These are phyloP conservation scores for Theileria luwenshuni DNA, from an alignment of 169 alveolate genomes.

Conservation along the genomic window DNA sequence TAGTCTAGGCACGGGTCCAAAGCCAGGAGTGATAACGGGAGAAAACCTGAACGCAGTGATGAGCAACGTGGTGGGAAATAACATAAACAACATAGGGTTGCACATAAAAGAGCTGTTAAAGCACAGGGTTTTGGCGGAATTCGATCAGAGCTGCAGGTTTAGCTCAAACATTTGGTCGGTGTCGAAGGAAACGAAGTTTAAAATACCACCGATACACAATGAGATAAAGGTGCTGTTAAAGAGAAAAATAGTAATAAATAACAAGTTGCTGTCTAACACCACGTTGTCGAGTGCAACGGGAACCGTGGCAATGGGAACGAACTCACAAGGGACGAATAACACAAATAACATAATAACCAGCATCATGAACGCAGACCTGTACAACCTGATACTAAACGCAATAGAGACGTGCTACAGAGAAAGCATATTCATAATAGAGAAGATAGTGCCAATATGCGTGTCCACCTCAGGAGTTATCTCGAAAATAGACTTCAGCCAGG, in stretches of 20 bases:
- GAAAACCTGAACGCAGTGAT: slow-evolving; percentile 13
- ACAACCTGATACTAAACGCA: slow-evolving; percentile 44
- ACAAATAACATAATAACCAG: neutral
- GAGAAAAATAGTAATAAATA: slow-evolving; percentile 54
- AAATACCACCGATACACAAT: slow-evolving; percentile 54
- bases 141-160: slow-evolving; percentile 55
- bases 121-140: slow-evolving; percentile 38
- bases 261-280: slow-evolving; percentile 30
- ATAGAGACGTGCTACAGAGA: slow-evolving; percentile 61
- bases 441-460: slow-evolving; percentile 47
- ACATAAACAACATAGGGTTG: neutral
- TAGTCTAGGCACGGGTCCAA: neutral
- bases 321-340: neutral
- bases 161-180: slow-evolving; percentile 53
- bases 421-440: slow-evolving; percentile 41
- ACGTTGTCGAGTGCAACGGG: slow-evolving; percentile 3
- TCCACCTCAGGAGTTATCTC: slow-evolving; percentile 33
- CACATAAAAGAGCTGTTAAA: slow-evolving; percentile 9
- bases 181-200: slow-evolving; percentile 23
- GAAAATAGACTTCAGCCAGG: slow-evolving; percentile 50
- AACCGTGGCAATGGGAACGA: neutral
- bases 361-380: slow-evolving; percentile 13
- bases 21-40: slow-evolving; percentile 4
- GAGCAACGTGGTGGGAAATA: neutral
- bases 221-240: slow-evolving; percentile 48